Evolutionary conservation across 2,329 filamentous ascomycete species (phyloP), one percentile per base, ranked within the genome.

Genomic region (Epichloe coenophiala): DNA sequence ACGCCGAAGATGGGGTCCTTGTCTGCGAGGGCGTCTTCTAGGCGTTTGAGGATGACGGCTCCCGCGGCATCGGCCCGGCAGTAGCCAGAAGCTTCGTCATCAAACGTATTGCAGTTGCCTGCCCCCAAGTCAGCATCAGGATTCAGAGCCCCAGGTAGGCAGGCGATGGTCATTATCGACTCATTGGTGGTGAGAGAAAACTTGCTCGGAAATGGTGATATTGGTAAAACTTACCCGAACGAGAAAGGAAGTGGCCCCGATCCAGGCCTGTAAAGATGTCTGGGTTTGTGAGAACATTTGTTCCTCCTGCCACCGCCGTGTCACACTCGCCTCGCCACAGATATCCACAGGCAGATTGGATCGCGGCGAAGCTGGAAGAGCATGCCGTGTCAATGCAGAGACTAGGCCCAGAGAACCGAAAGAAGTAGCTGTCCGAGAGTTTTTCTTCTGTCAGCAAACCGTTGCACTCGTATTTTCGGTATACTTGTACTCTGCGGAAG

Each of bases 1-100:
- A 87, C 81, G 15, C 81, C 87, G n/a, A 90, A 74, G 40, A 77
- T 83, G 74, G 62, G 82, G 78, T 93, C 88, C 53, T 86, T 82
- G 59, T 93, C 86, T 1, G 78, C 78, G 48, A 86, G 64, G 1
- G 88, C 88, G 65, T 91, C 87, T 49, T 88, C 83, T 2, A 90
- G 78, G 36, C 87, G 76, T 73, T 94, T 94, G 45, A 93, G 70
- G 21, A 93, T 74, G 46, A 93, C 75, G 0, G 83, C 83, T 2
- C 81, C 86, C 54, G 84, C 84, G 17, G 79, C 82, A 58, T 93
- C 87, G 49, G 81, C 86, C 62, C 87, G 81, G 68, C 86, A 91
- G 67, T 93, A 91, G 1, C 87, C 87, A 65, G 90, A 85, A 3
- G 87, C 87, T 47, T 50, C 11, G 51, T 50, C 5, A 48, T 48